phyloP scores from a whole-genome alignment of 495 filamentous ascomycete genomes.

The Penicillium desertorum region DNA sequence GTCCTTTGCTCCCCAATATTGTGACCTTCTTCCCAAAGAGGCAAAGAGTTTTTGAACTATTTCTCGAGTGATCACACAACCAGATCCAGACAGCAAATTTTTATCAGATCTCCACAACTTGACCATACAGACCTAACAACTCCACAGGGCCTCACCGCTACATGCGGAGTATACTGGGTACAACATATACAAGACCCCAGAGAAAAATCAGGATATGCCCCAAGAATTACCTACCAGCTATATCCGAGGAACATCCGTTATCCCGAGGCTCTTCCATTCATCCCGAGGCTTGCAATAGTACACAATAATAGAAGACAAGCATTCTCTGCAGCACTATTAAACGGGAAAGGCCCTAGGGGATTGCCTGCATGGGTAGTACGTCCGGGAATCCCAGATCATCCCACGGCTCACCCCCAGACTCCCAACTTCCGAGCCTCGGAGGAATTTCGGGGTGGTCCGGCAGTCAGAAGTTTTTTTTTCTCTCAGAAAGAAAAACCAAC shows the following conservation, averaged over 20 bases:
- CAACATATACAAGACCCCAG: not conserved
- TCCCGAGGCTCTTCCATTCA: not conserved
- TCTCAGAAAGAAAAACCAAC: not conserved
- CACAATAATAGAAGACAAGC: constrained; percentile 1
- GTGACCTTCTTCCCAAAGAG: not conserved
- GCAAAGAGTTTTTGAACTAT: not conserved
- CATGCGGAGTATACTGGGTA: constrained; percentile 12
- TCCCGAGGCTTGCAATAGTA: not conserved
- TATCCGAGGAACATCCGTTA: constrained; percentile 3
- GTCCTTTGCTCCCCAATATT: not conserved
- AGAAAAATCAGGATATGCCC: not conserved
- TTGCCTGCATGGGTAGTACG: constrained; percentile 4
- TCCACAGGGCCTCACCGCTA: constrained; percentile 12
- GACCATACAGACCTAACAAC: not conserved
- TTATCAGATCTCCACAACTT: constrained; percentile 6
- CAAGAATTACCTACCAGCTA: not conserved
- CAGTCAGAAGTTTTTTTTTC: too few species aligned
- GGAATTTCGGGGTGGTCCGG: constrained; percentile 19
- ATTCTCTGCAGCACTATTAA: not conserved
- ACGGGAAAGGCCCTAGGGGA: not conserved
- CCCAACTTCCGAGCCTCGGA: constrained; percentile 23
- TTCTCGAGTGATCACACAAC: too few species aligned
- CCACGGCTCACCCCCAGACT: constrained; percentile 14
- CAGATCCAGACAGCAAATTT: not conserved
- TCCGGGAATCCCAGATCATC: constrained; percentile 2